Evolutionary conservation across 768 basidiomycete species (phyloP).

Genomic region (Kwoniella bestiolae): DNA sequence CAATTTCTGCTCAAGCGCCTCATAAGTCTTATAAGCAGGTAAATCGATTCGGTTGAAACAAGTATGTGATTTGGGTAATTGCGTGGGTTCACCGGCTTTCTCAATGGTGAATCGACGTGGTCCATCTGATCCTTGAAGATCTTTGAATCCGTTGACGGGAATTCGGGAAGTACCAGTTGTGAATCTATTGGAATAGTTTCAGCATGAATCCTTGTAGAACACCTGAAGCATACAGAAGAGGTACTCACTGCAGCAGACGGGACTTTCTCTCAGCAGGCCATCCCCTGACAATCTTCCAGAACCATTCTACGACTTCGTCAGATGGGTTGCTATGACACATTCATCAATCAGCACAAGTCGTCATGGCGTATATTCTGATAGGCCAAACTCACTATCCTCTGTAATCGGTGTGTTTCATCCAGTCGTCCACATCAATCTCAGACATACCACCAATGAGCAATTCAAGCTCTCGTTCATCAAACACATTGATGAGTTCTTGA

Average conservation of each 20-base stretch:
- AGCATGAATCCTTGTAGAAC: too few relatives aligned
- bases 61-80: conserved; percentile 95
- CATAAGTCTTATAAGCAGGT: conserved; percentile 97
- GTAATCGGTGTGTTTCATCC: conserved; percentile 99
- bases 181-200: conserved; percentile 61
- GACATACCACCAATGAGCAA: conserved; percentile 98
- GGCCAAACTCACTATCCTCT: conserved; percentile 62
- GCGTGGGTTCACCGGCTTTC: conserved; percentile 94
- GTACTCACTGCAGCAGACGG: conserved; percentile 9
- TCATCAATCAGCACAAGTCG: not conserved
- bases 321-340: conserved; percentile 50
- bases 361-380: not conserved
- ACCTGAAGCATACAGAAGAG: too few relatives aligned
- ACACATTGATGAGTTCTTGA: conserved; percentile 95
- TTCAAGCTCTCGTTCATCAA: conserved; percentile 96
- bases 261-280: conserved; percentile 96
- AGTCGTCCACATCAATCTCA: conserved; percentile 99
- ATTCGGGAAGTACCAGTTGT: conserved; percentile 96
- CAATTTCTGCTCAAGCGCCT: conserved; percentile 89
- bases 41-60: conserved; percentile 91
- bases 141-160: conserved; percentile 86
- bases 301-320: conserved; percentile 82
- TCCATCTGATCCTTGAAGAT: conserved; percentile 95
- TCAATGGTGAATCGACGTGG: conserved; percentile 96
- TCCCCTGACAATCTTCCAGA: conserved; percentile 97